phyloP scores from a whole-genome alignment of 176 grass and related monocot species.

The Elymus sibiricus region DNA sequence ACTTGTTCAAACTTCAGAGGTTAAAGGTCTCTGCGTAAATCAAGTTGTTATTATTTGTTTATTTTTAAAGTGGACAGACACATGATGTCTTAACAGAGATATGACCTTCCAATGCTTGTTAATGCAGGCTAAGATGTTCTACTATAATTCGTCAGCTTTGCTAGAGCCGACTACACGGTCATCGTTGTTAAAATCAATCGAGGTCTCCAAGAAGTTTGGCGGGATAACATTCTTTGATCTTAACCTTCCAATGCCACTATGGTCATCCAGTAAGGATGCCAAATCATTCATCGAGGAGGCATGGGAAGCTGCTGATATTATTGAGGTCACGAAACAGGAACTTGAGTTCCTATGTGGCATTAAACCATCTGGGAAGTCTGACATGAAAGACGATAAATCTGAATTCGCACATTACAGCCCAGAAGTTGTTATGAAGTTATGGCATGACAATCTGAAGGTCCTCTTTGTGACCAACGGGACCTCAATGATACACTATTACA shows the following conservation, averaged over 20 bases:
- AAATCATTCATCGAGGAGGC: conserved; percentile 57
- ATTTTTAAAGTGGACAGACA: background rate
- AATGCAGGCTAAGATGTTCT: conserved; percentile 92
- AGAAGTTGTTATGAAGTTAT: conserved; percentile 61
- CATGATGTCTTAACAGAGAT: background rate
- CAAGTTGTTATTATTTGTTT: background rate
- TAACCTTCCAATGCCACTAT: conserved; percentile 75
- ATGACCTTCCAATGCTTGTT: conserved; percentile 24
- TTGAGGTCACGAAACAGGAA: conserved; percentile 79
- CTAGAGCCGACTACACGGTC: conserved; percentile 45
- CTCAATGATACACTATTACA: conserved; percentile 88
- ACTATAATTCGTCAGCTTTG: conserved; percentile 78
- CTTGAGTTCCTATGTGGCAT: conserved; percentile 73
- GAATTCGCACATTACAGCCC: conserved; percentile 66
- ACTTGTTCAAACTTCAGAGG: background rate
- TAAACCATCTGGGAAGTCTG: conserved; percentile 41
- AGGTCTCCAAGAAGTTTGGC: conserved; percentile 62
- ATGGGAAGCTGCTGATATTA: conserved; percentile 68
- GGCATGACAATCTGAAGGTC: conserved; percentile 68
- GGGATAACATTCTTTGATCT: conserved; percentile 71
- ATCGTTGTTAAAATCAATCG: conserved; percentile 58
- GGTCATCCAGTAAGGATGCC: conserved; percentile 63
- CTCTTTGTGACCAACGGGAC: conserved; percentile 90
- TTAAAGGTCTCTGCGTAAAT: background rate
- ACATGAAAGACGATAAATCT: conserved; percentile 23